A percentile compares a stretch with the other conserved stretches of the same genome.
phyloP scores from a whole-genome alignment of 1,284 basidiomycete species.

The Sporisorium reilianum region DNA sequence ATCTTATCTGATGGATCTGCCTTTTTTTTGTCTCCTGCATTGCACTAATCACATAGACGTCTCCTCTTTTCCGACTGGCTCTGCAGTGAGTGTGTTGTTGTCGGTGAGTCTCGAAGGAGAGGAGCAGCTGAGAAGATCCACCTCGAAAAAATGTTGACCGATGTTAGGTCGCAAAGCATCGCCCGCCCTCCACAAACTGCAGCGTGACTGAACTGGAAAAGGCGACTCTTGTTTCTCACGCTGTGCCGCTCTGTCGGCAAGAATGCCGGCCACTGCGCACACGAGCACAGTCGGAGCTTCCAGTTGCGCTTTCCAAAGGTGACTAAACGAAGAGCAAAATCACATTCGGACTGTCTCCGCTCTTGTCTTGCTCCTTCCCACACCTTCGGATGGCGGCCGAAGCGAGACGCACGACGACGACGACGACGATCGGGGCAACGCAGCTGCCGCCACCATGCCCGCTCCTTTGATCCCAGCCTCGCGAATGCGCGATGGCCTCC shows the following conservation, averaged over 20 bases:
- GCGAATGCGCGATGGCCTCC: constrained; percentile 33
- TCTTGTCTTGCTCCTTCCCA: neutral
- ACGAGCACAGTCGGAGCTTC: constrained; percentile 2
- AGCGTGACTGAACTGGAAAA: neutral
- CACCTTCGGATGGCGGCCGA: neutral
- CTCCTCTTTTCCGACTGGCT: neutral
- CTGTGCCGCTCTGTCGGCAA: neutral
- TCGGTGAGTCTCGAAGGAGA: too few relatives aligned
- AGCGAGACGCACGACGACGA: neutral
- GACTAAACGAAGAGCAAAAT: neutral
- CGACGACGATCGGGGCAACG: neutral
- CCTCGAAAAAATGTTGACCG: neutral
- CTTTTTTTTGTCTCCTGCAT: constrained; percentile 2
- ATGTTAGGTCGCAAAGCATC: too few relatives aligned
- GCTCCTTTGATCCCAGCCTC: constrained; percentile 33
- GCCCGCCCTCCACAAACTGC: too few relatives aligned
- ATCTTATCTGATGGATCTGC: neutral
- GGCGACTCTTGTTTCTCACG: neutral
- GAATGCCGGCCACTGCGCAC: neutral
- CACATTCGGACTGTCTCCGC: too few relatives aligned
- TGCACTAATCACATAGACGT: constrained; percentile 10
- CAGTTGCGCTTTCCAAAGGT: neutral
- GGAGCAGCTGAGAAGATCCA: too few relatives aligned
- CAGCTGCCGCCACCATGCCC: constrained; percentile 18
- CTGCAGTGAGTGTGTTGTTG: neutral